Percentiles rank a stretch among this genome's conserved stretches.
Evolutionary conservation across 208 protist genomes (phyloP).

Genomic region (Trypanosoma rangeli): DNA sequence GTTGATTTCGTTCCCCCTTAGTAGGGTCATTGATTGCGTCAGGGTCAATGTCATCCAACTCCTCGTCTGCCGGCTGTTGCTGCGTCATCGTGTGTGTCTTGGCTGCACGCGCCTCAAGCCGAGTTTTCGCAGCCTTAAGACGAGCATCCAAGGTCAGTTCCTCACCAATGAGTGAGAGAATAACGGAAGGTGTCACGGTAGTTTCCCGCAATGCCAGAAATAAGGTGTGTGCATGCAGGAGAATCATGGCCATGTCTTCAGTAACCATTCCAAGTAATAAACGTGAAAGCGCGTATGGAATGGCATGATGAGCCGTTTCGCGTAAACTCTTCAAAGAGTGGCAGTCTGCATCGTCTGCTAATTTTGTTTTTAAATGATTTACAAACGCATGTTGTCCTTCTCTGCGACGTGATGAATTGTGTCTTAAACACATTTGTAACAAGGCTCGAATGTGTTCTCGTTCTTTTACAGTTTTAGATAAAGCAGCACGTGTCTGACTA

Average conservation of each 20-base stretch:
- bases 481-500: conserved; percentile 46
- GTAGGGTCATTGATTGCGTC: conserved; percentile 89
- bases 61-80: conserved; percentile 37
- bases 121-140: conserved; percentile 62
- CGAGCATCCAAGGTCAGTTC: conserved; percentile 66
- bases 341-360: conserved; percentile 65
- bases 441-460: conserved; percentile 78
- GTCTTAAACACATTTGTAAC: conserved; percentile 84
- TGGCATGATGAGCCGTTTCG: conserved; percentile 74
- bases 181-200: conserved; percentile 42
- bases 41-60: conserved; percentile 66
- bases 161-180: conserved; percentile 75
- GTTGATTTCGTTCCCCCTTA: conserved; percentile 86
- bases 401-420: conserved; percentile 70
- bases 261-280: conserved; percentile 86
- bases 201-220: conserved; percentile 66
- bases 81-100: conserved; percentile 7
- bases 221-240: conserved; percentile 73
- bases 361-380: conserved; percentile 71
- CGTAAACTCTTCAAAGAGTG: conserved; percentile 65
- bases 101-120: conserved; percentile 32
- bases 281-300: conserved; percentile 76
- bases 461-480: conserved; percentile 76
- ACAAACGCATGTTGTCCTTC: conserved; percentile 84
- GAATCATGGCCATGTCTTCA: conserved; percentile 76